Evolutionary conservation across 1,139 yeast species (phyloP).

Genomic region (Taphrina pruni): DNA sequence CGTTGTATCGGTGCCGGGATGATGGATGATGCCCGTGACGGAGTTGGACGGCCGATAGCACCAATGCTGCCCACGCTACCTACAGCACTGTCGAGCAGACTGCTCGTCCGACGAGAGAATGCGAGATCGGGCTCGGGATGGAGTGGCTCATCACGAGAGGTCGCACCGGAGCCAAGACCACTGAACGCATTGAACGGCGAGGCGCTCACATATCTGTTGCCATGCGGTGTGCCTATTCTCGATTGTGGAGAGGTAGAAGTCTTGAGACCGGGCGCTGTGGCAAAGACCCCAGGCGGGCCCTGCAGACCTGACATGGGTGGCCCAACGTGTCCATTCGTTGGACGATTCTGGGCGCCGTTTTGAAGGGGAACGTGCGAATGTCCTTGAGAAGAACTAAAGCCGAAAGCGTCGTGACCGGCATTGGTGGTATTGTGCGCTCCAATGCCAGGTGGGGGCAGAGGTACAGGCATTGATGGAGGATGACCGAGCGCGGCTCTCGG

Average conservation of each 20-base stretch:
- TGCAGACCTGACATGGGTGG: constrained; percentile 13
- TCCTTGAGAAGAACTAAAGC: constrained; percentile 11
- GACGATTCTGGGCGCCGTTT: constrained; percentile 1
- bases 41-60: constrained; percentile 28
- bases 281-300: constrained; percentile 30
- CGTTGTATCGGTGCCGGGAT: constrained; percentile 47
- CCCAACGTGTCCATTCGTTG: constrained; percentile 16
- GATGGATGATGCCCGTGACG: constrained; percentile 17
- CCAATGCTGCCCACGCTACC: constrained; percentile 11
- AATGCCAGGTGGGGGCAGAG: constrained; percentile 40
- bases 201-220: background rate
- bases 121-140: constrained; percentile 24
- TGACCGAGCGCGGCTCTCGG: constrained; percentile 27
- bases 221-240: constrained; percentile 34
- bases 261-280: constrained; percentile 18
- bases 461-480: constrained; percentile 33
- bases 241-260: constrained; percentile 26
- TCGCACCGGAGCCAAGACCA: constrained; percentile 17
- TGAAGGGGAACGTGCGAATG: constrained; percentile 6
- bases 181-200: constrained; percentile 26
- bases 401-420: constrained; percentile 19
- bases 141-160: constrained; percentile 22
- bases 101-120: constrained; percentile 13
- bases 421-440: constrained; percentile 5
- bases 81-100: background rate